Conservation (phyloP, 305 asterid genomes). For the Solanum aculeatissimum region DNA sequence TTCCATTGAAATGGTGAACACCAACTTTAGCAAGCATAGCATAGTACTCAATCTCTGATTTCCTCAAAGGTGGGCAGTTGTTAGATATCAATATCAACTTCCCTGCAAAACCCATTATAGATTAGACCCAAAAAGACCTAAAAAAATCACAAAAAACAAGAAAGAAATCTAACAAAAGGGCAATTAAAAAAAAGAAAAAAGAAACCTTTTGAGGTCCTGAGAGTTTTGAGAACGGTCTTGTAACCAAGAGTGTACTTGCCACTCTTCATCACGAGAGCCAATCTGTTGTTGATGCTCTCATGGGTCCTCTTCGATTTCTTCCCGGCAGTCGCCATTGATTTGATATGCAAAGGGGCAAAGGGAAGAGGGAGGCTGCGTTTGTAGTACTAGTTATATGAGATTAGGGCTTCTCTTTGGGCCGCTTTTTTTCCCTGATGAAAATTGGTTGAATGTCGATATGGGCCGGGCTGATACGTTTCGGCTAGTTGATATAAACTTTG, state of each 20-base stretch:
- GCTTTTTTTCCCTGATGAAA: neutral
- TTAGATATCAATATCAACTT: constrained; percentile 69
- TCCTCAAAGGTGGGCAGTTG: constrained; percentile 81
- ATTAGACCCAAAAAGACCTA: neutral
- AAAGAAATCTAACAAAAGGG: neutral
- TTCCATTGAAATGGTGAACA: constrained; percentile 66
- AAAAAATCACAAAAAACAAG: neutral
- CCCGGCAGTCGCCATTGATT: neutral
- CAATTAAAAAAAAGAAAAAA: neutral
- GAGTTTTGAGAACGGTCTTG: constrained; percentile 65
- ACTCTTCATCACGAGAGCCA: constrained; percentile 72
- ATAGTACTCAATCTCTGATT: constrained; percentile 77
- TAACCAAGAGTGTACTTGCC: constrained; percentile 67
- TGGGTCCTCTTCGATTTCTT: constrained; percentile 49
- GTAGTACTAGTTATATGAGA: neutral
- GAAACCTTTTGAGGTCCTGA: constrained; percentile 57
- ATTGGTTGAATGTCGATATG: neutral
- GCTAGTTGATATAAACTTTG: neutral
- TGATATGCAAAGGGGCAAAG: neutral
- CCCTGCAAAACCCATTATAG: constrained; percentile 19
- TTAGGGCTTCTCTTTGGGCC: constrained; percentile 8
- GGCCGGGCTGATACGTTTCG: neutral
- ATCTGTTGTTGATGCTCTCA: constrained; percentile 62
- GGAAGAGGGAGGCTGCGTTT: constrained; percentile 8
- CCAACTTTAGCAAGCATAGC: constrained; percentile 86